Conservation (phyloP, 2,329 filamentous ascomycete genomes). For the Xylariaceae sp. region DNA sequence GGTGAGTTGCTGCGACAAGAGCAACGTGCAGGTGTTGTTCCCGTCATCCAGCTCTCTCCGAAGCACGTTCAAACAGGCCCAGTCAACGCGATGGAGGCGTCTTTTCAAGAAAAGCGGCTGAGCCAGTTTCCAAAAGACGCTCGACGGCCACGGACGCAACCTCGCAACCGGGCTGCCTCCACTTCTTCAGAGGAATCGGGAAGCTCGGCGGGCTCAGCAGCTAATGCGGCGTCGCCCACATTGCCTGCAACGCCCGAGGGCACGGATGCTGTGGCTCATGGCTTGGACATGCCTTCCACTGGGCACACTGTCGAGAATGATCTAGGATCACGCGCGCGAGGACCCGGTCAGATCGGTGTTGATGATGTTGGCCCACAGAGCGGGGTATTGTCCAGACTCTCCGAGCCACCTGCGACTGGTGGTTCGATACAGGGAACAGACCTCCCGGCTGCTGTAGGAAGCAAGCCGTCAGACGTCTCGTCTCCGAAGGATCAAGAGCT, state of each 20-base stretch:
- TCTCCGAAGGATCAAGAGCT: slow-evolving; percentile 17
- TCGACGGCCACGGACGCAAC: slow-evolving; percentile 22
- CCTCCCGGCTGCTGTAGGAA: slow-evolving; percentile 55
- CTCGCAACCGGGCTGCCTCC: slow-evolving; percentile 20
- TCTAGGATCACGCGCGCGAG: slow-evolving; percentile 73
- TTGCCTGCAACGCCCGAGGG: slow-evolving; percentile 15
- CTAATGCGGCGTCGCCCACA: slow-evolving; percentile 10
- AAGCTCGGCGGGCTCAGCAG: slow-evolving; percentile 15
- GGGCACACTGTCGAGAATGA: slow-evolving; percentile 43
- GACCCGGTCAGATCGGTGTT: slow-evolving; percentile 78
- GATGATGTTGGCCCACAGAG: slow-evolving; percentile 77
- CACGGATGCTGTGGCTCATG: slow-evolving; percentile 22
- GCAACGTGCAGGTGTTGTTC: slow-evolving; percentile 74
- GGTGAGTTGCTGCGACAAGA: slow-evolving; percentile 82
- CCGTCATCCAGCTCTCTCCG: slow-evolving; percentile 54
- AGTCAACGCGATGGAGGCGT: slow-evolving; percentile 18
- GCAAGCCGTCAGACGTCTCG: slow-evolving; percentile 34
- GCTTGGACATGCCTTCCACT: slow-evolving; percentile 17
- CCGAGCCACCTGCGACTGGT: slow-evolving; percentile 34
- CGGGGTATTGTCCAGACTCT: slow-evolving; percentile 32
- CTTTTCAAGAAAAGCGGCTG: slow-evolving; percentile 18
- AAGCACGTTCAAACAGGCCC: slow-evolving; percentile 28
- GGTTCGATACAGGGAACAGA: slow-evolving; percentile 51
- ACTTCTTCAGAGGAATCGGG: slow-evolving; percentile 15
- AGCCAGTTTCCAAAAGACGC: slow-evolving; percentile 16